Conservation (phyloP, 108 stramenopile species). For the Chaetoceros muelleri region DNA sequence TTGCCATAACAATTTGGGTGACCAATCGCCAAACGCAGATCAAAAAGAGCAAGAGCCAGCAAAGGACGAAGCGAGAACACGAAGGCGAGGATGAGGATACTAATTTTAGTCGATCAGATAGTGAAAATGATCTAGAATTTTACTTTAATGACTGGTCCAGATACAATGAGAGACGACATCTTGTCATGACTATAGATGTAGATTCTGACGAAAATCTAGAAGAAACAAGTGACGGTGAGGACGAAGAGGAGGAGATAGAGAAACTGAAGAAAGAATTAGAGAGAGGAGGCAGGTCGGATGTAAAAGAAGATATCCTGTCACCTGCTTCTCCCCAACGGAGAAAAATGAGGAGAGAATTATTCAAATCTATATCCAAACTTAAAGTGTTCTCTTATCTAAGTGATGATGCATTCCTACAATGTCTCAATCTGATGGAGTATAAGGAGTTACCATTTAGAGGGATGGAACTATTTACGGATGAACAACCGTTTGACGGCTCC, state of each 20-base stretch:
- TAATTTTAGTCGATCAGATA: too few relatives aligned
- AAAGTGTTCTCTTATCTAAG: slow-evolving; percentile 35
- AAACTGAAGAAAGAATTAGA: neutral
- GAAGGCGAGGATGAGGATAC: slow-evolving; percentile 6
- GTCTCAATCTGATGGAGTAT: slow-evolving; percentile 22
- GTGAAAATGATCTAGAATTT: too few relatives aligned
- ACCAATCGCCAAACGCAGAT: neutral
- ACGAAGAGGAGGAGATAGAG: neutral
- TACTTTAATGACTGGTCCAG: neutral
- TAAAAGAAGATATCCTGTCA: neutral
- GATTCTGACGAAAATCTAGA: neutral
- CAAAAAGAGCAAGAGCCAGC: neutral
- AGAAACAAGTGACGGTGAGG: neutral
- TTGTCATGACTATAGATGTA: too few relatives aligned
- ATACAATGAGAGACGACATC: neutral
- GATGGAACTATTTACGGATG: slow-evolving; percentile 15
- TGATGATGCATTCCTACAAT: slow-evolving; percentile 23
- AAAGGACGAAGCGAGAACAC: neutral
- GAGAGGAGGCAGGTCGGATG: neutral
- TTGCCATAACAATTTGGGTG: neutral
- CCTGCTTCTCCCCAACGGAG: neutral
- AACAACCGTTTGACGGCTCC: slow-evolving; percentile 29
- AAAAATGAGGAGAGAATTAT: neutral
- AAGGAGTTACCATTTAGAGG: slow-evolving; percentile 10
- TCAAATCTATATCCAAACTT: slow-evolving; percentile 16